Evolutionary conservation across 768 basidiomycete genomes (phyloP).

Genomic region (Leucocoprinus sp.): DNA sequence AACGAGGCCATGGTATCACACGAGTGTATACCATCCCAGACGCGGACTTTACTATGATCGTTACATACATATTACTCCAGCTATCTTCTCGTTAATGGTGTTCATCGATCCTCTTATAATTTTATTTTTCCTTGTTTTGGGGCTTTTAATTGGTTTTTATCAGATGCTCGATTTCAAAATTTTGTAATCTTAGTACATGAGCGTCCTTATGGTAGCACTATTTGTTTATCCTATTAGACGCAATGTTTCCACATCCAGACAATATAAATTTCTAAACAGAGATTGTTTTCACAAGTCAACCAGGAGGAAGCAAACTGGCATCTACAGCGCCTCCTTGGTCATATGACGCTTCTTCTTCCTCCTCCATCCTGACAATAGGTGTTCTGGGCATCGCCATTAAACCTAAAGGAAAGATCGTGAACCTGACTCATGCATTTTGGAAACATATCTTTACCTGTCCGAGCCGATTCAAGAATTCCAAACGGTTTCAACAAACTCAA

Average conservation of each 20-base stretch:
- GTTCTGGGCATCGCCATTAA: conserved; percentile 99
- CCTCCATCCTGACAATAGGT: conserved; percentile 57
- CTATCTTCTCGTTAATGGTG: conserved; percentile 3
- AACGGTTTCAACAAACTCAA: conserved; percentile 87
- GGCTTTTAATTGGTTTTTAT: conserved; percentile 3
- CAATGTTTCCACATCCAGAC: background rate
- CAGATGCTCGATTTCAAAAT: background rate
- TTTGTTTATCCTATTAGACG: background rate
- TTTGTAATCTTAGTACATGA: conserved; percentile 2
- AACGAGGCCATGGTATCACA: conserved; percentile 21
- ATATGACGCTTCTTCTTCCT: conserved; percentile 40
- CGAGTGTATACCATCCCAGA: conserved; percentile 12
- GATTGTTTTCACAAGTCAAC: conserved; percentile 30
- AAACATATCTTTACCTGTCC: too few relatives aligned
- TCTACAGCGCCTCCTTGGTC: conserved; percentile 65
- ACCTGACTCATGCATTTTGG: too few relatives aligned
- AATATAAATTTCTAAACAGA: conserved; percentile 2
- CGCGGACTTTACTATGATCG: conserved; percentile 15
- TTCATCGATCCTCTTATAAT: conserved; percentile 2
- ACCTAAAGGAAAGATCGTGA: too few relatives aligned
- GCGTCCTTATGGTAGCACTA: background rate
- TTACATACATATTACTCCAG: background rate
- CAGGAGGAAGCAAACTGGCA: conserved; percentile 88
- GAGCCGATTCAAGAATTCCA: conserved; percentile 89
- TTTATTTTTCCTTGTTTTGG: conserved; percentile 4